These are phyloP conservation scores for Sapria himalayana DNA, from an alignment of 345 rosid species.

Conservation along the genomic window DNA sequence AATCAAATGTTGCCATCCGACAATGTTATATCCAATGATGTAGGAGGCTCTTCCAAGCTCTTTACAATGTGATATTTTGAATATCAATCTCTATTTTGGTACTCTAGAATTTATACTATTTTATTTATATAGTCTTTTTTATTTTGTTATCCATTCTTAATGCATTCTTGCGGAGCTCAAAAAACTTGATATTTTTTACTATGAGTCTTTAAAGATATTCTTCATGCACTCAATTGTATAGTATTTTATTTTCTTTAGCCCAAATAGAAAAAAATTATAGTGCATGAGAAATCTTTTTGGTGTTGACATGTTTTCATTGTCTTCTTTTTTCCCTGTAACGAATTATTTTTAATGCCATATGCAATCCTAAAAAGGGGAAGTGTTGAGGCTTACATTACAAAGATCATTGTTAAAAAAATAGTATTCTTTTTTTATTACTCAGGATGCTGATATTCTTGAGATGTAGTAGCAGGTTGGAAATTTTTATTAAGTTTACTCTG, in stretches of 20 bases:
- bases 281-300: no score
- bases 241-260: no score
- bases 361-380: conserved; percentile 46
- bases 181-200: conserved; percentile 36
- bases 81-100: not conserved
- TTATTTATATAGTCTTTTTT: not conserved
- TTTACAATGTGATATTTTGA: conserved; percentile 46
- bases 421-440: conserved; percentile 76
- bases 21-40: conserved; percentile 33
- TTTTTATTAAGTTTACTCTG: no score
- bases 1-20: conserved; percentile 44
- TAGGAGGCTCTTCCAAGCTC: conserved; percentile 60
- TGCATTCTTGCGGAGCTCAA: conserved; percentile 61
- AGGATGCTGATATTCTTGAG: conserved; percentile 45
- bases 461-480: conserved; percentile 52
- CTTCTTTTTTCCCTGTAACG: no score
- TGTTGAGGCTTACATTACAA: conserved; percentile 50
- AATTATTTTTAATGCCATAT: conserved; percentile 20
- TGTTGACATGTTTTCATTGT: no score
- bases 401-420: conserved; percentile 44
- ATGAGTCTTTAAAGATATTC: conserved; percentile 38
- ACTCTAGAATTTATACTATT: not conserved
- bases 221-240: conserved; percentile 35
- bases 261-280: no score
- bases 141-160: conserved; percentile 11